Evolutionary conservation across 345 rosid species (phyloP).

Genomic region (Hibiscus tridactylites): DNA sequence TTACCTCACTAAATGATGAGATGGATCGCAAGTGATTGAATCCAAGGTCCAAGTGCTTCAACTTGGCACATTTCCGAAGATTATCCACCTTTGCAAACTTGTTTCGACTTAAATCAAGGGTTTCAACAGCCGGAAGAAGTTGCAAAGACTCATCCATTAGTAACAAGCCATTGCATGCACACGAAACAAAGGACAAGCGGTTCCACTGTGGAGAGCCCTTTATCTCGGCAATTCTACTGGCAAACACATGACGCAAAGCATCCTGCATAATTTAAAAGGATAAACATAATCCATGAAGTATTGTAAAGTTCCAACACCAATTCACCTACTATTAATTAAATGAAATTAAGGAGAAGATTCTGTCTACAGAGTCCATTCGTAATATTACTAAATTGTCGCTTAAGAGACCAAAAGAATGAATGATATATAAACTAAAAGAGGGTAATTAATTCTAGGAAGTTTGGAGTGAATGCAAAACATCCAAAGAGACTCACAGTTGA

Average conservation of each 20-base stretch:
- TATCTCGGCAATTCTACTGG: conserved; percentile 85
- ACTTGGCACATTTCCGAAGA: conserved; percentile 64
- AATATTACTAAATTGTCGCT: not conserved
- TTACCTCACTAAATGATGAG: conserved; percentile 70
- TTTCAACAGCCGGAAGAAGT: conserved; percentile 92
- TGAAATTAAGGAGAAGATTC: not conserved
- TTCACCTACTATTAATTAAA: not conserved
- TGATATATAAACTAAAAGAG: not conserved
- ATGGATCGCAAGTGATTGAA: conserved; percentile 76
- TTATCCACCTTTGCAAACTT: conserved; percentile 85
- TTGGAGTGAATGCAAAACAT: not conserved
- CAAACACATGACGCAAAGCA: conserved; percentile 88
- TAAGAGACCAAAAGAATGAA: not conserved
- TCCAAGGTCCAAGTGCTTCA: conserved; percentile 93
- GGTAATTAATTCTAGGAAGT: not conserved
- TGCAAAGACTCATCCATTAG: conserved; percentile 97
- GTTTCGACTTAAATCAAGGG: conserved; percentile 95
- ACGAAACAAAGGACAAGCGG: conserved; percentile 74
- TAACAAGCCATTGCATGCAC: conserved; percentile 75
- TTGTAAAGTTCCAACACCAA: conserved; percentile 4
- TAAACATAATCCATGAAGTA: conserved; percentile 10
- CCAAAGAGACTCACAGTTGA: conserved; percentile 63
- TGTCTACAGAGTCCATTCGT: not conserved
- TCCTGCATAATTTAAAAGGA: conserved; percentile 38
- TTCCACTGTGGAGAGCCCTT: conserved; percentile 85